Evolutionary conservation across 2,329 filamentous ascomycete species (phyloP).

Genomic region (Zymoseptoria tritici): DNA sequence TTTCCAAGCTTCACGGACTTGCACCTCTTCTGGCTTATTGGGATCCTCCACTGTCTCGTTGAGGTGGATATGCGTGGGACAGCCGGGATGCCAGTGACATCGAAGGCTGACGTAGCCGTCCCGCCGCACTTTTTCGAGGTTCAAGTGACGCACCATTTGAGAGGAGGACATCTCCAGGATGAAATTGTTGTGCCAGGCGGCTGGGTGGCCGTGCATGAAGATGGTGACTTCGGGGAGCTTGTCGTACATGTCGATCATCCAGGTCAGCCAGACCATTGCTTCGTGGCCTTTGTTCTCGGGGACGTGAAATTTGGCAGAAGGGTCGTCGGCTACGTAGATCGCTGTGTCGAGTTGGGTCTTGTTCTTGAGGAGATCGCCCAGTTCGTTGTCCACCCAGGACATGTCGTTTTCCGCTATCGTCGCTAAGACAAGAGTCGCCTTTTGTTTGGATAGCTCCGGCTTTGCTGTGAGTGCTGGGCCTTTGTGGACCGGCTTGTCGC

Average conservation of each 20-base stretch:
- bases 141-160: conserved; percentile 40
- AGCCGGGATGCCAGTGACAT: conserved; percentile 49
- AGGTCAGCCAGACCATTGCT: conserved; percentile 54
- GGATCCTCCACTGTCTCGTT: conserved; percentile 30
- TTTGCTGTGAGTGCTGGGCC: not conserved
- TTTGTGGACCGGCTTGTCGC: not conserved
- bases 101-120: conserved; percentile 50
- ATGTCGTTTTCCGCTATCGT: conserved; percentile 10
- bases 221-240: conserved; percentile 50
- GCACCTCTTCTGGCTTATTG: conserved; percentile 38
- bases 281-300: conserved; percentile 55
- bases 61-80: conserved; percentile 48
- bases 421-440: conserved; percentile 12
- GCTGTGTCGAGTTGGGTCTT: conserved; percentile 8
- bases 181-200: conserved; percentile 52
- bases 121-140: conserved; percentile 38
- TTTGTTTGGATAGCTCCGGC: not conserved
- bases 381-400: conserved; percentile 13
- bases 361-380: conserved; percentile 11
- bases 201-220: conserved; percentile 56
- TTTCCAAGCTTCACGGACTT: conserved; percentile 39
- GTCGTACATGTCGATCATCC: conserved; percentile 56
- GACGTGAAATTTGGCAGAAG: conserved; percentile 40
- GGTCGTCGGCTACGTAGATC: conserved; percentile 15
- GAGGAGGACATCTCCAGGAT: conserved; percentile 38